These are phyloP conservation scores for Botrytis galanthina DNA, from an alignment of 2,329 filamentous ascomycete genomes.

Conservation along the genomic window DNA sequence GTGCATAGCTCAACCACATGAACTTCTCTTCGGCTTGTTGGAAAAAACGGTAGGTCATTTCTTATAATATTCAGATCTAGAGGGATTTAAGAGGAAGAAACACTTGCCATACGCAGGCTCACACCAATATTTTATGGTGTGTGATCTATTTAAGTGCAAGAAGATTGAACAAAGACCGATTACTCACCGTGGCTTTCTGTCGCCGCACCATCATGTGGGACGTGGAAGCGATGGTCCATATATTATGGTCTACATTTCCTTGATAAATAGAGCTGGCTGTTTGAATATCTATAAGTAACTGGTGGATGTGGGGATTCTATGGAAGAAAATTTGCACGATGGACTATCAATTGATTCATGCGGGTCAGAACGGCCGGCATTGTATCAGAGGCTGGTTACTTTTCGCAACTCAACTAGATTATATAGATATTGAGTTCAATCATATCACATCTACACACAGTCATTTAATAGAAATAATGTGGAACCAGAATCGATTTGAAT, in stretches of 20 bases:
- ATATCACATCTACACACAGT: not conserved
- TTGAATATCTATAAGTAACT: not conserved
- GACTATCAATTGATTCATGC: not conserved
- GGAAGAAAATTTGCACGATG: not conserved
- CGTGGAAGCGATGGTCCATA: conserved; percentile 19
- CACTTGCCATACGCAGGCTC: conserved; percentile 19
- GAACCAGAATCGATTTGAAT: not conserved
- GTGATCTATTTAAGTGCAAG: conserved; percentile 19
- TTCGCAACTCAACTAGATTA: not conserved
- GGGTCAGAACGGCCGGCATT: not conserved
- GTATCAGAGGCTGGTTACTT: not conserved
- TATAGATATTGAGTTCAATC: not conserved
- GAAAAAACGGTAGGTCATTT: not conserved
- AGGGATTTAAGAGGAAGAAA: not conserved
- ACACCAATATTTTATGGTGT: conserved; percentile 17
- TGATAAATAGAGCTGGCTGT: not conserved
- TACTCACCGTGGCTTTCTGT: conserved; percentile 18
- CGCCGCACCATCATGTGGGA: conserved; percentile 13
- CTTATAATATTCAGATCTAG: not conserved
- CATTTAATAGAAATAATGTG: fast-evolving
- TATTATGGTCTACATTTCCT: conserved; percentile 12
- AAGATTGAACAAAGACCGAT: conserved; percentile 12
- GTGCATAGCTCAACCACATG: too few relatives aligned
- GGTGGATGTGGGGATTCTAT: not conserved
- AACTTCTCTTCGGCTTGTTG: not conserved